Conservation (phyloP, 2,329 filamentous ascomycete species). For the Fusarium chaquense region DNA sequence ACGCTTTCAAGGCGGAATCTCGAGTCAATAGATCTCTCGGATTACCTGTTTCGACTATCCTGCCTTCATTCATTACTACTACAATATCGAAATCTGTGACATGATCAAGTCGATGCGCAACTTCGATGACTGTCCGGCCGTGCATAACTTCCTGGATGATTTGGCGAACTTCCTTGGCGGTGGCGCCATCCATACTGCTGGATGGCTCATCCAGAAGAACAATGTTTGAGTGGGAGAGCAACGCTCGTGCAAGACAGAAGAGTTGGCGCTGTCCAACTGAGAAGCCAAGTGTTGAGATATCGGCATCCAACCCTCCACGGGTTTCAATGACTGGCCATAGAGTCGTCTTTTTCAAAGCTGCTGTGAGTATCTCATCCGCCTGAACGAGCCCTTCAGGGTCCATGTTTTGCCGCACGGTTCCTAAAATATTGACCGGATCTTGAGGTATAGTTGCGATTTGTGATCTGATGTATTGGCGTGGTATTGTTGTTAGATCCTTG, state of each 20-base stretch:
- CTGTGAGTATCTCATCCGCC: conserved; percentile 55
- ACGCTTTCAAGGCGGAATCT: conserved; percentile 9
- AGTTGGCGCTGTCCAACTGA: conserved; percentile 62
- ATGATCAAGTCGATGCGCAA: conserved; percentile 49
- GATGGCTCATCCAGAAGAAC: conserved; percentile 51
- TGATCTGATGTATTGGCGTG: conserved; percentile 58
- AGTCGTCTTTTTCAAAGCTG: conserved; percentile 58
- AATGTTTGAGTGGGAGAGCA: conserved; percentile 52
- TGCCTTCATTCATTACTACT: conserved; percentile 48
- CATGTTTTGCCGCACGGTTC: conserved; percentile 61
- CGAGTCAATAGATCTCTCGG: conserved; percentile 43
- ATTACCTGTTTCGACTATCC: conserved; percentile 44
- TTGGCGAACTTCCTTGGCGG: conserved; percentile 45
- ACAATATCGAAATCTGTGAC: conserved; percentile 47
- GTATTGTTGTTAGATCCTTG: conserved; percentile 55
- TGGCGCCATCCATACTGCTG: conserved; percentile 49
- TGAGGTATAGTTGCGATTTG: conserved; percentile 61
- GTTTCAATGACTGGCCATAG: conserved; percentile 56
- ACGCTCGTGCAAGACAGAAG: conserved; percentile 61
- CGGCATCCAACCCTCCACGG: conserved; percentile 54
- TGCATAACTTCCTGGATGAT: conserved; percentile 41
- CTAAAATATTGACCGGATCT: conserved; percentile 60
- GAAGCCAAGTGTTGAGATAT: conserved; percentile 51
- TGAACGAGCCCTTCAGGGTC: conserved; percentile 54
- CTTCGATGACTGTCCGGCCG: conserved; percentile 47